phyloP scores from a whole-genome alignment of 2,329 filamentous ascomycete species.

The Fusarium veterinarium region DNA sequence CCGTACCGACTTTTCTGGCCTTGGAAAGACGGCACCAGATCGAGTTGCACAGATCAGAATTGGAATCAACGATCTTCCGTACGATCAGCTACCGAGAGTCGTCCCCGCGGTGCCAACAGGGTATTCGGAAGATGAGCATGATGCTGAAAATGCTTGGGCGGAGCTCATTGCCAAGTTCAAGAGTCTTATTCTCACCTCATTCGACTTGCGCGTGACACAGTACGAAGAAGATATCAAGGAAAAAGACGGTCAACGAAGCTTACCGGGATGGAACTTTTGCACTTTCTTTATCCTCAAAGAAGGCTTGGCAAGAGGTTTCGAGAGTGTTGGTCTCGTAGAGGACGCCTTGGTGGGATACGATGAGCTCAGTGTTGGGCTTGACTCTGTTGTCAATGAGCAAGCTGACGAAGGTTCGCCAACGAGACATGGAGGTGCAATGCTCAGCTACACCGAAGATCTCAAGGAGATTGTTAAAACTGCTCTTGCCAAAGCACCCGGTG shows the following conservation, averaged over 20 bases:
- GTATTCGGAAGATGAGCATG: conserved; percentile 77
- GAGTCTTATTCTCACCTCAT: conserved; percentile 85
- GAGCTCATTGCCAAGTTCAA: conserved; percentile 91
- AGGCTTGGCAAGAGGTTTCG: conserved; percentile 90
- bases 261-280: conserved; percentile 99
- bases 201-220: conserved; percentile 89
- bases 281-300: conserved; percentile 99
- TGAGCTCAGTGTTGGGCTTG: conserved; percentile 88
- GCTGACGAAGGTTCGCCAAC: conserved; percentile 67
- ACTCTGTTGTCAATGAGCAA: conserved; percentile 83
- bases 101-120: conserved; percentile 72
- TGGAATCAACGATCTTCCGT: conserved; percentile 74
- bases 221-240: conserved; percentile 98
- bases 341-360: conserved; percentile 96
- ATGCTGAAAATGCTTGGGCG: conserved; percentile 83
- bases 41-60: conserved; percentile 88
- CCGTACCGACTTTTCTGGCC: conserved; percentile 87
- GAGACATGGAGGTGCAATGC: conserved; percentile 77
- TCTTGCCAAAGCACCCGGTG: conserved; percentile 53
- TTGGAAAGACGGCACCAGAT: conserved; percentile 76
- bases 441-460: conserved; percentile 79
- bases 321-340: conserved; percentile 94
- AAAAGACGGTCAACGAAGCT: conserved; percentile 84
- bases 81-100: conserved; percentile 71
- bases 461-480: conserved; percentile 68